A percentile compares a stretch with the other conserved stretches of the same genome.
Evolutionary conservation across 768 basidiomycete genomes (phyloP).

Genomic region (Clitopilus hobsonii): DNA sequence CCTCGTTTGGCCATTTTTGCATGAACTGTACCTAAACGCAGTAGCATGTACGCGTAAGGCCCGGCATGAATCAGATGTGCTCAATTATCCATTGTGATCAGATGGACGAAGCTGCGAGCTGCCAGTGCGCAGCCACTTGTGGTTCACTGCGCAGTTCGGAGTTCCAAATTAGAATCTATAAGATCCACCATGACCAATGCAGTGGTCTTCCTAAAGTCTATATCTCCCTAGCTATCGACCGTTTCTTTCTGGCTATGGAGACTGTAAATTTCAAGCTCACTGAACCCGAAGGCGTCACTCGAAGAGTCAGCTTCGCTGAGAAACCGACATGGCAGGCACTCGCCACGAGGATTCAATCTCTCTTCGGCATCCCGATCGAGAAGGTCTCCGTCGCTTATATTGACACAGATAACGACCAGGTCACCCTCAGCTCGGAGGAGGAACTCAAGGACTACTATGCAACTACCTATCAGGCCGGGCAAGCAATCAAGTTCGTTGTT

Average conservation of each 20-base stretch:
- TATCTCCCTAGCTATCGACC: neutral
- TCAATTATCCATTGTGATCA: conserved; percentile 3
- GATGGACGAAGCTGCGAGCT: conserved; percentile 1
- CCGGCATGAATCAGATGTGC: conserved; percentile 1
- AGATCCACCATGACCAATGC: neutral
- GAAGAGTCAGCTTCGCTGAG: conserved; percentile 49
- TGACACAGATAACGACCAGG: conserved; percentile 69
- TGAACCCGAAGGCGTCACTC: conserved; percentile 50
- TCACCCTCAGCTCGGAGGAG: conserved; percentile 72
- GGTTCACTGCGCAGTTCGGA: conserved; percentile 15
- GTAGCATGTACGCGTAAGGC: neutral
- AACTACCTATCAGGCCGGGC: conserved; percentile 22
- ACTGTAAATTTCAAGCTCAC: conserved; percentile 62
- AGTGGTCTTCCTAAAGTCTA: neutral
- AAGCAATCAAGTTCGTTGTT: conserved; percentile 55
- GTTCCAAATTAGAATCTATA: conserved; percentile 9
- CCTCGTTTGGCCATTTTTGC: conserved; percentile 67
- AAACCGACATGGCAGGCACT: conserved; percentile 56
- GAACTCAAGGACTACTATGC: conserved; percentile 74
- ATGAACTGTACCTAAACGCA: conserved; percentile 24
- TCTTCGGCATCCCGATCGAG: conserved; percentile 50
- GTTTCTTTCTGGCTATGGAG: conserved; percentile 32
- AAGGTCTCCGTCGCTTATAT: conserved; percentile 66
- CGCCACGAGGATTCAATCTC: conserved; percentile 45
- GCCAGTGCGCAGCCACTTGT: conserved; percentile 7